Conservation (phyloP, 2,329 filamentous ascomycete genomes). For the Rhinocladiella similis region DNA sequence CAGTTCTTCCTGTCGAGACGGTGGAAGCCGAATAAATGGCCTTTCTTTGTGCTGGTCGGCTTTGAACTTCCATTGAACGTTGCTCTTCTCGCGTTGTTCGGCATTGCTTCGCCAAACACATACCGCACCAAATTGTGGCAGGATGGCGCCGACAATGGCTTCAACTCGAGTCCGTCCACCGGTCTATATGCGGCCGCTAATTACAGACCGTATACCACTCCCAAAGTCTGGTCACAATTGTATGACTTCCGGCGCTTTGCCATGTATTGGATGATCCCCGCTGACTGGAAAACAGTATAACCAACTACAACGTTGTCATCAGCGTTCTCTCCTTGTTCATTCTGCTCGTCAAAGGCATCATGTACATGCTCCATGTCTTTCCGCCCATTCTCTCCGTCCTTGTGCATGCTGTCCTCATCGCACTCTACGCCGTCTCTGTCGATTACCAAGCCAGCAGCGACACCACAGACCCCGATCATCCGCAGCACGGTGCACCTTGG, state of each 20-base stretch:
- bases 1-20: constrained; percentile 52
- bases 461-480: constrained; percentile 56
- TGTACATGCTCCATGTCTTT: constrained; percentile 59
- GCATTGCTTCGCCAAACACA: constrained; percentile 61
- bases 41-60: constrained; percentile 54
- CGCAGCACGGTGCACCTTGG: constrained; percentile 60
- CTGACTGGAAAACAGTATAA: constrained; percentile 47
- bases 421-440: constrained; percentile 57
- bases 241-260: constrained; percentile 35
- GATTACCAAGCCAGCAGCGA: constrained; percentile 59
- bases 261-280: neutral
- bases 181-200: constrained; percentile 61
- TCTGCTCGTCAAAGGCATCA: constrained; percentile 57
- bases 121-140: constrained; percentile 64
- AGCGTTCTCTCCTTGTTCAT: constrained; percentile 62
- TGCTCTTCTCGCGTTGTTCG: constrained; percentile 59
- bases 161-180: constrained; percentile 60
- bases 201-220: constrained; percentile 54
- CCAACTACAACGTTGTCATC: constrained; percentile 62
- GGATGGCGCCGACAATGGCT: constrained; percentile 61
- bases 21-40: constrained; percentile 51
- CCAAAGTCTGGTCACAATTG: constrained; percentile 62
- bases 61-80: constrained; percentile 60
- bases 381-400: constrained; percentile 56
- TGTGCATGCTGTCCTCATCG: constrained; percentile 52